Conservation (phyloP, 148 eudicot genomes). For the Persicaria tinctoria region DNA sequence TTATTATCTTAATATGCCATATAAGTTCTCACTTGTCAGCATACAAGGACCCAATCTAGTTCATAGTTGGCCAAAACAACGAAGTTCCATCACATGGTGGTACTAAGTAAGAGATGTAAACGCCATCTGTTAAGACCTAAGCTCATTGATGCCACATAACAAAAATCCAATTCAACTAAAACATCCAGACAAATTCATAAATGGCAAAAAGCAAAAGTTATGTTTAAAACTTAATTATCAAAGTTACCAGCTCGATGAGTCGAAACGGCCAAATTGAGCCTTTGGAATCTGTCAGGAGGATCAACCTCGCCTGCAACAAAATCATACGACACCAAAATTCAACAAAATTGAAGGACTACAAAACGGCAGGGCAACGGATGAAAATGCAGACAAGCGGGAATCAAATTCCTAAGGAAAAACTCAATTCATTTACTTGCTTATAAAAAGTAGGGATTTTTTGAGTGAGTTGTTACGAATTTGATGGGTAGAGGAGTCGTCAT, state of each 20-base stretch:
- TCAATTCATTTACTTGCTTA: neutral
- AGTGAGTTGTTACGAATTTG: constrained; percentile 16
- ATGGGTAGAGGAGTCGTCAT: neutral
- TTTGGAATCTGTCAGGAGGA: constrained; percentile 32
- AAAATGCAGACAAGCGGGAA: neutral
- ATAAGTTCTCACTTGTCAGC: too few relatives aligned
- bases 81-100: neutral
- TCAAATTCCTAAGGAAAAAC: neutral
- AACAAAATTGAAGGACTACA: neutral
- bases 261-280: constrained; percentile 72
- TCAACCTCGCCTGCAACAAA: constrained; percentile 20
- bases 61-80: neutral
- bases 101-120: neutral
- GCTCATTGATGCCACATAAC: neutral
- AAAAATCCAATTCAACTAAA: neutral
- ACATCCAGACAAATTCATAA: constrained; percentile 1
- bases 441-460: neutral
- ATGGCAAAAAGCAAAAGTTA: neutral
- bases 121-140: neutral
- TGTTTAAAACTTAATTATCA: neutral
- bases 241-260: constrained; percentile 92
- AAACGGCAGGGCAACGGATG: too few relatives aligned
- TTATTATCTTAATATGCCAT: too few relatives aligned
- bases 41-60: too few relatives aligned
- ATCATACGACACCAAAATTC: neutral